Percentiles rank a stretch among this genome's conserved stretches.
These are phyloP conservation scores for Neocallimastix lanati DNA, from an alignment of 192 early-diverging fungal species.

Conservation along the genomic window DNA sequence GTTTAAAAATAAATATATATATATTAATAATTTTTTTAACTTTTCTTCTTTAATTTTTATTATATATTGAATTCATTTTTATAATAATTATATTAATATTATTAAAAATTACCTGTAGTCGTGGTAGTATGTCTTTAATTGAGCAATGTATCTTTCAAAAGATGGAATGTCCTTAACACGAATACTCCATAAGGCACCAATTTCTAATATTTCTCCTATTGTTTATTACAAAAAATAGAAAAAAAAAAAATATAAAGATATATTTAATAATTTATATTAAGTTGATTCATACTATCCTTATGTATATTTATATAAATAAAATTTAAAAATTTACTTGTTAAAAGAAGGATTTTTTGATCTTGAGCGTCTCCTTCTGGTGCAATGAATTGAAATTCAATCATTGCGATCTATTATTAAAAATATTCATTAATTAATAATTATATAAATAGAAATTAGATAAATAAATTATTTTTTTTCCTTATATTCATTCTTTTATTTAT, in stretches of 20 bases:
- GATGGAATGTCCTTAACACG: constrained; percentile 68
- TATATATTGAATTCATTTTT: neutral
- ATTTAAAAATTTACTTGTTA: neutral
- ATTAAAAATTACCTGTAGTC: constrained; percentile 46
- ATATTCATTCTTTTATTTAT: no score
- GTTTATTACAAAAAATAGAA: no score
- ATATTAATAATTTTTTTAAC: neutral
- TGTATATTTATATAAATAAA: no score
- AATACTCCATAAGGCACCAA: constrained; percentile 75
- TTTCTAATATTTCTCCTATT: constrained; percentile 70
- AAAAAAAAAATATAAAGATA: no score
- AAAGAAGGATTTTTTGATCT: neutral
- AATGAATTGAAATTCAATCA: neutral
- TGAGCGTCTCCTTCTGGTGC: neutral
- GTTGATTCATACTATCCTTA: no score
- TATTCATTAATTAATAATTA: no score
- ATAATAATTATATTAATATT: no score
- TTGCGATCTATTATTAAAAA: neutral
- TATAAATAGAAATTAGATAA: no score
- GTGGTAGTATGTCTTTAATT: constrained; percentile 75
- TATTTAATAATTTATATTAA: no score
- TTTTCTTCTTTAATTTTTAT: neutral
- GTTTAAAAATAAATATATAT: constrained; percentile 1
- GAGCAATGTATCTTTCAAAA: constrained; percentile 90
- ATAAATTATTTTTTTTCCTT: no score